Evolutionary conservation across 2,329 filamentous ascomycete genomes (phyloP).

Genomic region (Diaporthe sp.): DNA sequence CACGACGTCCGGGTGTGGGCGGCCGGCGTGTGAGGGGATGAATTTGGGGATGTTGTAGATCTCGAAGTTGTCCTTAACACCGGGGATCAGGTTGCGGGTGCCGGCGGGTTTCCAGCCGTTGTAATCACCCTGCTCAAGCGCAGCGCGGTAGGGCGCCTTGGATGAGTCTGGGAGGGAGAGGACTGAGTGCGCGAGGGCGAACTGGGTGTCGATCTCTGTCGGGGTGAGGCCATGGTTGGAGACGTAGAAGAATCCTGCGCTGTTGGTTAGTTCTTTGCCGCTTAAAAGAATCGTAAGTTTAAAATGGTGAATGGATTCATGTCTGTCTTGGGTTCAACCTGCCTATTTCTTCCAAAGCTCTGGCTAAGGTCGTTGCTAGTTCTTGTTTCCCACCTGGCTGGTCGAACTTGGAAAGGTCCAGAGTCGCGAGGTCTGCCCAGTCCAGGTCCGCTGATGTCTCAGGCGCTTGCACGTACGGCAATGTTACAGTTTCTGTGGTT

Average conservation of each 20-base stretch:
- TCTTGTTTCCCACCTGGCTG: constrained; percentile 38
- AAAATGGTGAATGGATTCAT: not conserved
- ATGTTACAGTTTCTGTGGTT: not conserved
- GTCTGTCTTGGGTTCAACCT: not conserved
- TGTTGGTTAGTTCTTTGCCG: not conserved
- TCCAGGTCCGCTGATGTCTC: constrained; percentile 11
- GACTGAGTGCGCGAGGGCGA: constrained; percentile 68
- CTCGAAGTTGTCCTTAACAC: constrained; percentile 67
- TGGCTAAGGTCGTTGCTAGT: constrained; percentile 45
- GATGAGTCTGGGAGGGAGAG: constrained; percentile 63
- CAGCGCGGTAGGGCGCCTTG: constrained; percentile 64
- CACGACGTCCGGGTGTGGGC: constrained; percentile 60
- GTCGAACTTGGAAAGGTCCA: constrained; percentile 39
- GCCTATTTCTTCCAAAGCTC: constrained; percentile 34
- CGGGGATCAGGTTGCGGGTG: constrained; percentile 45
- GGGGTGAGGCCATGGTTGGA: constrained; percentile 70
- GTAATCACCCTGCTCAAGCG: constrained; percentile 63
- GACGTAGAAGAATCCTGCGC: constrained; percentile 66
- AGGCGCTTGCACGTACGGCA: not conserved
- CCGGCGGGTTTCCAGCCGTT: constrained; percentile 65
- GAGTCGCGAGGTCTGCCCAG: constrained; percentile 35
- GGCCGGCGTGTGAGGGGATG: constrained; percentile 58
- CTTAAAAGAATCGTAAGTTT: too few relatives aligned
- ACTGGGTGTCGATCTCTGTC: constrained; percentile 68
- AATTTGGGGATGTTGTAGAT: constrained; percentile 74